Evolutionary conservation across 305 asterid genomes (phyloP), one percentile per base, ranked within the genome.

Genomic region (Fraxinus baroniana): DNA sequence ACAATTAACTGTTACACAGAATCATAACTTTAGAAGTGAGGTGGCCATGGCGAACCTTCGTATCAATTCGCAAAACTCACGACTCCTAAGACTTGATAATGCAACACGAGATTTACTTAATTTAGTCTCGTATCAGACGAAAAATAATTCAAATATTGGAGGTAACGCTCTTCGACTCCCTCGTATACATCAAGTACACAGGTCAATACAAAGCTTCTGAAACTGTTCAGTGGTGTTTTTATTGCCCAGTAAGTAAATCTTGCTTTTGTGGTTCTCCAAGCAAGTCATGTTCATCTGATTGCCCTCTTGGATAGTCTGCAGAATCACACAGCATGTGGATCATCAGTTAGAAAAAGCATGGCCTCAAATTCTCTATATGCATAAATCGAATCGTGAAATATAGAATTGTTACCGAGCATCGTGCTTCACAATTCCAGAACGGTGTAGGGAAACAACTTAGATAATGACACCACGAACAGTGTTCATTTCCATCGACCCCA

Each of bases 391-490:
- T 10, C 0, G 5, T 70, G 75, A 30, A 70, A 70, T 28, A 70
- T 13, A 30, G 13, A 70, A 5, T 70, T 52, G 87, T 87, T 64
- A 94, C 97, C 82, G 86, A 68, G 92, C 98, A 94, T 70, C 85
- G 86, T 9, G 93, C 94, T 74, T 90, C 91, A 24, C 98, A 95
- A 9, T 62, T 83, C 99, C 98, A 95, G 1, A 95, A 71, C 1
- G 98, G 97, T 7, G 98, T 90, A 15, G 99, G 99, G 13, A 93
- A 84, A 84, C 99, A 94, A 66, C 97, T 92, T 82, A 96, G 71
- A 76, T 90, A 94, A 83, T 91, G 99, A 72, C 99, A 96, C 98
- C 98, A 96, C n/a, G 92, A 71, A 79, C 98, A 96, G 55, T 96
- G 91, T 8, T 90, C 93, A 30, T 94, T 92, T 82, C 98, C 99